phyloP scores from a whole-genome alignment of 202 grass and related monocot genomes.

The Carex sylvatica region DNA sequence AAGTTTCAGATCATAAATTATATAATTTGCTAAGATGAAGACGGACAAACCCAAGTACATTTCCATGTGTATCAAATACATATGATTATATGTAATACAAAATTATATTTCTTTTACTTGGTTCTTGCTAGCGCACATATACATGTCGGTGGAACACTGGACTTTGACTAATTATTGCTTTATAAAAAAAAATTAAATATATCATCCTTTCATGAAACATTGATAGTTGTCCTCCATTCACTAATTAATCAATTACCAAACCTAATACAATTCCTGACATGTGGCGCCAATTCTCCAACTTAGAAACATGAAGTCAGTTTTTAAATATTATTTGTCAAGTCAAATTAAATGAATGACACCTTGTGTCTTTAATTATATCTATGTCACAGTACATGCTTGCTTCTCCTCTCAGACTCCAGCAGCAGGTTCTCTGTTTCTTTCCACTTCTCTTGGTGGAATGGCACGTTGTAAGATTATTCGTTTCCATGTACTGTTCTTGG shows the following conservation, averaged over 20 bases:
- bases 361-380: neutral
- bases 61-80: neutral
- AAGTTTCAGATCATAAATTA: neutral
- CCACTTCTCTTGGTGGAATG: conserved; percentile 3
- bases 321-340: neutral
- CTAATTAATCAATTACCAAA: neutral
- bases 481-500: conserved; percentile 7
- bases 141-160: conserved; percentile 11
- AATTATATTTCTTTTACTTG: neutral
- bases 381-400: neutral
- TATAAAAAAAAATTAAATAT: neutral
- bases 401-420: neutral
- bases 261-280: conserved; percentile 1
- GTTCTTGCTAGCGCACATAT: conserved; percentile 8
- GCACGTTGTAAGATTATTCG: conserved; percentile 10
- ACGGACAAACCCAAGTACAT: neutral
- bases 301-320: neutral
- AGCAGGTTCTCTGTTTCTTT: conserved; percentile 13
- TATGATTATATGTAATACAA: conserved; percentile 1
- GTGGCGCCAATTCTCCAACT: neutral
- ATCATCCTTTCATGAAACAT: conserved; percentile 2
- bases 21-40: neutral
- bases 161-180: neutral
- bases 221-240: conserved; percentile 1
- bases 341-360: conserved; percentile 1